Conservation (phyloP, 345 rosid species). For the Brassica cretica region DNA sequence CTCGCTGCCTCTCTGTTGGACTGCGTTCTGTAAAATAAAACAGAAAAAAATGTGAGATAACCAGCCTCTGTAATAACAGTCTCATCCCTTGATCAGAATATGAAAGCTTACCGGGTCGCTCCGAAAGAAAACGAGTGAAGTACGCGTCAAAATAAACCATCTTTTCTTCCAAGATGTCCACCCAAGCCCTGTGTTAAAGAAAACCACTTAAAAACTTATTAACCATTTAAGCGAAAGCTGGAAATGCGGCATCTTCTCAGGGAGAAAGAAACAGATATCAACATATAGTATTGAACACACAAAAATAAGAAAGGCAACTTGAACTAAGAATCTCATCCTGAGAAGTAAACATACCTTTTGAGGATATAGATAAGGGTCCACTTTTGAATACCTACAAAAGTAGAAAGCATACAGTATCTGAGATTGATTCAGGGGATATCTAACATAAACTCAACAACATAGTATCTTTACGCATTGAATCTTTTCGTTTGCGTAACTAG, state of each 20-base stretch:
- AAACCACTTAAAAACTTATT: background rate
- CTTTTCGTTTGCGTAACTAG: too few relatives aligned
- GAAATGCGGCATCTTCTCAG: too few relatives aligned
- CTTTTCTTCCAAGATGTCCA: constrained; percentile 89
- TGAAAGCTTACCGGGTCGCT: constrained; percentile 66
- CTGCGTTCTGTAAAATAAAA: constrained; percentile 52
- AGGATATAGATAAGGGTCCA: constrained; percentile 75
- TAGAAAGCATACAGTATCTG: background rate
- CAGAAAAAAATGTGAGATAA: constrained; percentile 21
- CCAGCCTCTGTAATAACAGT: background rate
- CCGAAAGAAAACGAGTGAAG: constrained; percentile 76
- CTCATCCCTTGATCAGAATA: constrained; percentile 2
- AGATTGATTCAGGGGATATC: constrained; percentile 1
- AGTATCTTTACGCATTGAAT: too few relatives aligned
- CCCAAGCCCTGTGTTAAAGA: constrained; percentile 60
- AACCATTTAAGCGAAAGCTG: background rate
- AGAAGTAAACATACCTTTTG: constrained; percentile 55
- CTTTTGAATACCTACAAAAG: constrained; percentile 73
- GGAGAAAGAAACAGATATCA: too few relatives aligned
- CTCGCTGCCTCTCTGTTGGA: constrained; percentile 70
- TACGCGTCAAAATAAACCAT: constrained; percentile 76
- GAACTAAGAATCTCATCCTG: background rate
- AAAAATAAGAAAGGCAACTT: background rate
- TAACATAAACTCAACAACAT: background rate
- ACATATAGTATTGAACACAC: too few relatives aligned